Base-by-base conservation (phyloP, 176 grass and related monocot genomes). In the Miscanthus lutarioriparius region DNA sequence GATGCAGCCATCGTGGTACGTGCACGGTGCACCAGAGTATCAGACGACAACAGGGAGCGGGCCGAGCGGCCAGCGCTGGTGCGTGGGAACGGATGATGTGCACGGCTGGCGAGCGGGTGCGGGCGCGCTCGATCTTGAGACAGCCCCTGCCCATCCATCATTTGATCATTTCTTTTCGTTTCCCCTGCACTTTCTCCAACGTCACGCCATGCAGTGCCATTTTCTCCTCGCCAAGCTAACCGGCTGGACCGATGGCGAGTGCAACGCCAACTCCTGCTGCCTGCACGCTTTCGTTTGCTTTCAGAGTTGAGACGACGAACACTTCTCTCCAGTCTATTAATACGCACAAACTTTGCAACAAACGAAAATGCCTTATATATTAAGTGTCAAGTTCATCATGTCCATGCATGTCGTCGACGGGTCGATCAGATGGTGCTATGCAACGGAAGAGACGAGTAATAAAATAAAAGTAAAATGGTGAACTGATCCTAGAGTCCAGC, bases 171-270 rank as follows among this genome's bases (percentile, higher is more conserved):
- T 37, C 15, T 3, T 51, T 19, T 7, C 47, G 4, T 51, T 51
- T 51, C 35, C 7, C 68, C 62, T 70, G 64, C 77, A 63, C 72
- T 51, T 28, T 51, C 77, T 71, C 87, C 83, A 41, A 81, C 41
- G 78, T 32, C 53, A 51, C 47, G 47, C 36, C 30, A 20, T 16
- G 37, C 51, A n/a, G 39, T 38, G 19, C 45, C 0, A 13, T 48
- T 48, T 48, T 48, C 16, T 14, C 14, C 35, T 53, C 67, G 67
- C 76, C 84, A 72, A 72, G 67, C 67, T 45, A 78, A 23, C 53
- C 20, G 19, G 27, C 15, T 27, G 2, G 44, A 49, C 10, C 49
- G 16, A 54, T 22, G 51, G 51, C 19, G 51, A 54, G 51, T 53
- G 6, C 45, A 48, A 16, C 13, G 14, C 45, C 4, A 48, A 48